Evolutionary conservation across 345 rosid species (phyloP).

Genomic region (Cardiospermum halicacabum): DNA sequence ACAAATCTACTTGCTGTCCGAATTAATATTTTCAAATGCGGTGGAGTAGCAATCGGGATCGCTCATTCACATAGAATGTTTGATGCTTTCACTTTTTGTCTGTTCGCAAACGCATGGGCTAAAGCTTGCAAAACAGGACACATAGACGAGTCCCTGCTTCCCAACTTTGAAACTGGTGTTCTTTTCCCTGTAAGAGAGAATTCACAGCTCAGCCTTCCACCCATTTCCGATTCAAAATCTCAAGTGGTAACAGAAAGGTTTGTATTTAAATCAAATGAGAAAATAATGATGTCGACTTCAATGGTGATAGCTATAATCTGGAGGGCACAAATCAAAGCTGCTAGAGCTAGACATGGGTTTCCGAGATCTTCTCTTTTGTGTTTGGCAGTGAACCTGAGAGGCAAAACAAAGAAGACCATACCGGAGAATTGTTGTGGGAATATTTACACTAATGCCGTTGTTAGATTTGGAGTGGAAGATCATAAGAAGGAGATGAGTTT

Average conservation of each 20-base stretch:
- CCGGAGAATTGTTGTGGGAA: neutral
- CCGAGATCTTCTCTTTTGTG: neutral
- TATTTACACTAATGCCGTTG: neutral
- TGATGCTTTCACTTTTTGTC: neutral
- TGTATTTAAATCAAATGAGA: too few species aligned
- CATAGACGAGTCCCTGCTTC: neutral
- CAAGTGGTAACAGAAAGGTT: neutral
- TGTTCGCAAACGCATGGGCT: neutral
- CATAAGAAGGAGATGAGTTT: neutral
- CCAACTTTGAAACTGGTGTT: neutral
- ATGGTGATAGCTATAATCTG: neutral
- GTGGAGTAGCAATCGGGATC: neutral
- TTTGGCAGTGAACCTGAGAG: neutral
- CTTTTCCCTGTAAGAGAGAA: neutral
- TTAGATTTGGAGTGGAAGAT: neutral
- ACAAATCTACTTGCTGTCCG: neutral
- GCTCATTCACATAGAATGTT: neutral
- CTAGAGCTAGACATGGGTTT: neutral
- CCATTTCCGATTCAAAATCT: neutral
- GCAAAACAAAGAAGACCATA: neutral
- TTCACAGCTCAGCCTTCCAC: neutral
- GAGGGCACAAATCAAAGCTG: neutral
- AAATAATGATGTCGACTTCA: neutral
- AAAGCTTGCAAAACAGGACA: neutral
- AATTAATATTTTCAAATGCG: neutral